phyloP scores from a whole-genome alignment of 805 yeast genomes.

The Lipomyces orientalis region DNA sequence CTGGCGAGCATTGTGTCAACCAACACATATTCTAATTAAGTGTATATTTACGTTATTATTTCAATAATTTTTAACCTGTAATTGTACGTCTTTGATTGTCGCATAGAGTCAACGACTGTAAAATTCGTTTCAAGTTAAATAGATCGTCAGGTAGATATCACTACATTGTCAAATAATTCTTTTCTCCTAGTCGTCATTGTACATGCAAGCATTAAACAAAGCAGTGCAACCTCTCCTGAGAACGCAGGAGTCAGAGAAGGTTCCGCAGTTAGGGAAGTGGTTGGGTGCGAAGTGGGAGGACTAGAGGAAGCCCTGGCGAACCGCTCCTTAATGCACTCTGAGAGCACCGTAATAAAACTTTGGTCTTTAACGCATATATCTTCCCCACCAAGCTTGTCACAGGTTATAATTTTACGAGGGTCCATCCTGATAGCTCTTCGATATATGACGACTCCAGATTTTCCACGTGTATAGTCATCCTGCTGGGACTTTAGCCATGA shows the following conservation, averaged over 20 bases:
- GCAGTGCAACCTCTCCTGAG: not conserved
- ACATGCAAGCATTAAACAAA: not conserved
- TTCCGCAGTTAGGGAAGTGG: not conserved
- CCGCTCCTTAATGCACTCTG: not conserved
- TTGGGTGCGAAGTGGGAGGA: not conserved
- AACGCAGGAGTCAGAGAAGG: not conserved
- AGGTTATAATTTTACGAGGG: not conserved
- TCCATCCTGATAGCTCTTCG: not conserved
- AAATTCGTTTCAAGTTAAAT: not conserved
- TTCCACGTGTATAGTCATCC: not conserved
- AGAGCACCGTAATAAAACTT: not conserved
- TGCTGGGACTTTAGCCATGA: conserved; percentile 16
- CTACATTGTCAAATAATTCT: not conserved
- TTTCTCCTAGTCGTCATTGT: not conserved
- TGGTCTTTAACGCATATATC: not conserved
- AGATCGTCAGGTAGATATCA: not conserved
- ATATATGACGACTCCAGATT: not conserved
- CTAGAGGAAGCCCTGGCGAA: not conserved
- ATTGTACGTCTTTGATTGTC: not conserved
- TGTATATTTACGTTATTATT: not conserved
- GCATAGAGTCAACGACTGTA: not conserved
- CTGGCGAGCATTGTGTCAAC: not conserved
- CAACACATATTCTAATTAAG: not conserved
- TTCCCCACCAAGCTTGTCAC: not conserved
- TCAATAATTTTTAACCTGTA: not conserved